Evolutionary conservation across 345 rosid genomes (phyloP).

Genomic region (Boechera stricta): DNA sequence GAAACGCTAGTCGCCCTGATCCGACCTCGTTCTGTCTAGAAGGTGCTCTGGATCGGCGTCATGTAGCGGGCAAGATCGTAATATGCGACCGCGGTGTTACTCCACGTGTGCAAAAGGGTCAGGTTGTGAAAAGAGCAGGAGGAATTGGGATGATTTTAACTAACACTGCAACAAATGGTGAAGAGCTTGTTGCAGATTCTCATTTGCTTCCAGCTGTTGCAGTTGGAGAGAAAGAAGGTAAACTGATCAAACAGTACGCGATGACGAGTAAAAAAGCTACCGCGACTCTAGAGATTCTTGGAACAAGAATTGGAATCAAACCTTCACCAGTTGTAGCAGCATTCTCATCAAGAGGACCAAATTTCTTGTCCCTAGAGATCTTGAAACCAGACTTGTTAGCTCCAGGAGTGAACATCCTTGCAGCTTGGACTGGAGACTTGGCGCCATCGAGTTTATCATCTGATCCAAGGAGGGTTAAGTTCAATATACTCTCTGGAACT

Average conservation of each 20-base stretch:
- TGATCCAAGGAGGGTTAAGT: constrained; percentile 68
- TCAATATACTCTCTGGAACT: constrained; percentile 88
- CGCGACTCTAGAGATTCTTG: constrained; percentile 57
- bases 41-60: constrained; percentile 56
- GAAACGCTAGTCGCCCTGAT: constrained; percentile 59
- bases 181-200: constrained; percentile 89
- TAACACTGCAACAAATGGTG: constrained; percentile 77
- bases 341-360: constrained; percentile 79
- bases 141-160: constrained; percentile 73
- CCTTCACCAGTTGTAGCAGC: constrained; percentile 83
- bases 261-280: constrained; percentile 50
- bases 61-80: constrained; percentile 70
- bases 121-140: constrained; percentile 68
- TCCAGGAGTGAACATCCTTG: constrained; percentile 81
- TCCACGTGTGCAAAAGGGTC: constrained; percentile 69
- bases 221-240: constrained; percentile 83
- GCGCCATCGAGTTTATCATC: constrained; percentile 83
- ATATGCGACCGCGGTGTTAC: constrained; percentile 74
- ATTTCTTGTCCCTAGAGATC: constrained; percentile 61
- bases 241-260: constrained; percentile 64
- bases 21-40: constrained; percentile 67
- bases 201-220: constrained; percentile 87
- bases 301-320: constrained; percentile 62
- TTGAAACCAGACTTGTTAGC: constrained; percentile 75
- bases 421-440: constrained; percentile 70